A percentile compares a stretch with the other conserved stretches of the same genome.
Evolutionary conservation across 1,139 yeast genomes (phyloP).

Genomic region (Candida neerlandica): DNA sequence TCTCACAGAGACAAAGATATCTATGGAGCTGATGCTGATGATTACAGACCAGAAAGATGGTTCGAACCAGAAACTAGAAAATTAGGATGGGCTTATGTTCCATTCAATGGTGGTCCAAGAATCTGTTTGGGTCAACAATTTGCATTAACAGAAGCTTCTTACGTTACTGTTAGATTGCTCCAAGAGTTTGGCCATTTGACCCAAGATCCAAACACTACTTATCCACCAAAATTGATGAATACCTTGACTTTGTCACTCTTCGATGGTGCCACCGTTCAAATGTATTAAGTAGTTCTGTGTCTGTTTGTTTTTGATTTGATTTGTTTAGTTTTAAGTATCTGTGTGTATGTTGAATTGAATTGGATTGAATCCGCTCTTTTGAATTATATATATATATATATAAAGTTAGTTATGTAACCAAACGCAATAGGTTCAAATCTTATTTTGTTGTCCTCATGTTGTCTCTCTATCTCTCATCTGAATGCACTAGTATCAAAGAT

Average conservation of each 20-base stretch:
- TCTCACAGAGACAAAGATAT: constrained; percentile 41
- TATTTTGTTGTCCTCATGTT: background rate
- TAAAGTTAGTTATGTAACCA: background rate
- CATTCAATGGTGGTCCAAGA: constrained; percentile 49
- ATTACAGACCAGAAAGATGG: constrained; percentile 56
- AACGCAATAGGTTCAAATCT: background rate
- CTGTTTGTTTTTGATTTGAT: background rate
- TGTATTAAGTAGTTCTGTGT: constrained; percentile 5
- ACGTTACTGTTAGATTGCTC: constrained; percentile 26
- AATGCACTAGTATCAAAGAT: too few species aligned
- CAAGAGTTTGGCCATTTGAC: constrained; percentile 39
- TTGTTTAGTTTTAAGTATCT: background rate
- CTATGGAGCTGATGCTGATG: constrained; percentile 51
- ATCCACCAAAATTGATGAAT: constrained; percentile 33
- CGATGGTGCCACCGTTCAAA: constrained; percentile 24
- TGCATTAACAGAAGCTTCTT: constrained; percentile 48
- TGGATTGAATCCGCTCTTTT: background rate
- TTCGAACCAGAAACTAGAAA: constrained; percentile 25
- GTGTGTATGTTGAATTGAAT: background rate
- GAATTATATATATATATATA: background rate
- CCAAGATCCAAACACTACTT: constrained; percentile 16
- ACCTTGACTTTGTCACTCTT: constrained; percentile 33
- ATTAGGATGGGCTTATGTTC: constrained; percentile 47
- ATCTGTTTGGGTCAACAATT: constrained; percentile 50
- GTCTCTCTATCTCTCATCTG: background rate